Percentiles rank a stretch among this genome's conserved stretches.
phyloP scores from a whole-genome alignment of 352 stramenopile species.

The Albugo candida region DNA sequence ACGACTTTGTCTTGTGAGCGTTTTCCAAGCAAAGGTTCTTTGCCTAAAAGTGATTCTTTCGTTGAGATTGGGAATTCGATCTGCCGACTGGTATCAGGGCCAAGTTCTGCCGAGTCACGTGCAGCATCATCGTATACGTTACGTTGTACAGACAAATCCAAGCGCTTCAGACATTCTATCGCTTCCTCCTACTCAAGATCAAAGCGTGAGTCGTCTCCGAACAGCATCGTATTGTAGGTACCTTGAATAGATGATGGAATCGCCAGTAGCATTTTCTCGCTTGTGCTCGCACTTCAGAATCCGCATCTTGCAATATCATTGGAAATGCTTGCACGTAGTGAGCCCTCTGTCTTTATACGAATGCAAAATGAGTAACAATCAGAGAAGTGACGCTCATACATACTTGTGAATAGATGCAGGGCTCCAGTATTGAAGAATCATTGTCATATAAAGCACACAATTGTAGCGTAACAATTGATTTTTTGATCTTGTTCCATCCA shows the following conservation, averaged over 20 bases:
- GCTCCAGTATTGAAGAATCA: constrained; percentile 48
- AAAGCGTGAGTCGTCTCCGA: background rate
- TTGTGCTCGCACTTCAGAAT: constrained; percentile 51
- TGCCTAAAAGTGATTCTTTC: constrained; percentile 3
- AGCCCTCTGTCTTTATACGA: constrained; percentile 24
- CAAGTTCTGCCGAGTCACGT: background rate
- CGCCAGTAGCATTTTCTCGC: constrained; percentile 67
- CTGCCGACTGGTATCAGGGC: constrained; percentile 2
- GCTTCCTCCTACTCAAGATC: constrained; percentile 20
- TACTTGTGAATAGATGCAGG: constrained; percentile 47
- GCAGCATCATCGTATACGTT: constrained; percentile 3
- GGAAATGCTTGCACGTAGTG: constrained; percentile 39
- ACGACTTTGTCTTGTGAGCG: background rate
- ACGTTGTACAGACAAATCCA: constrained; percentile 46
- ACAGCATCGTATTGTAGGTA: background rate
- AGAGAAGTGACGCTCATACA: constrained; percentile 5
- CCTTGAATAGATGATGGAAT: constrained; percentile 41
- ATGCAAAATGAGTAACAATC: background rate
- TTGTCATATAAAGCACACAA: constrained; percentile 56
- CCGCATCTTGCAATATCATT: constrained; percentile 34
- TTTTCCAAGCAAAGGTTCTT: background rate
- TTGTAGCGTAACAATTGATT: constrained; percentile 58
- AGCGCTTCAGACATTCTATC: constrained; percentile 22
- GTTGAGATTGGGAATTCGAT: constrained; percentile 5
- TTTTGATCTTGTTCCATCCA: constrained; percentile 48